A percentile compares a stretch with the other conserved stretches of the same genome.
Evolutionary conservation across 2,329 filamentous ascomycete genomes (phyloP).

Genomic region (Penicillium sp.): DNA sequence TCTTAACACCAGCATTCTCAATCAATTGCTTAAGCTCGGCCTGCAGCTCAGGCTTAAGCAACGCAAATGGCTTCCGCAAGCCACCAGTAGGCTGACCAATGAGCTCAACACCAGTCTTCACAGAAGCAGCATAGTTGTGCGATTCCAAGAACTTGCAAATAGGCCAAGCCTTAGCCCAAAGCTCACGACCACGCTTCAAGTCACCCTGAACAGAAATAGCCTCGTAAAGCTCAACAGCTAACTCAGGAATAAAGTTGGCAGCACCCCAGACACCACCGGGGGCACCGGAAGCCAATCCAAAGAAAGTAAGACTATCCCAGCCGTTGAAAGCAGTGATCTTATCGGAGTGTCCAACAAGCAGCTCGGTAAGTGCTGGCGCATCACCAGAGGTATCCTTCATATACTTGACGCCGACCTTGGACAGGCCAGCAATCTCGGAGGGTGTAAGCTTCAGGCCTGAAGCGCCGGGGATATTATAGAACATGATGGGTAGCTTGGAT

Average conservation of each 20-base stretch:
- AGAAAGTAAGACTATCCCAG: slow-evolving; percentile 57
- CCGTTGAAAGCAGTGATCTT: slow-evolving; percentile 54
- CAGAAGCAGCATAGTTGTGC: slow-evolving; percentile 49
- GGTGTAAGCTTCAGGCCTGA: slow-evolving; percentile 47
- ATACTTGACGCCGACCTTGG: slow-evolving; percentile 50
- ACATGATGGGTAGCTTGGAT: slow-evolving; percentile 49
- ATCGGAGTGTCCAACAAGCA: slow-evolving; percentile 46
- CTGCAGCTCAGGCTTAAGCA: slow-evolving; percentile 36
- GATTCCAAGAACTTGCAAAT: slow-evolving; percentile 54
- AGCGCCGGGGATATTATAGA: slow-evolving; percentile 55
- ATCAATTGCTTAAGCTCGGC: slow-evolving; percentile 41
- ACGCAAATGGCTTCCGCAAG: slow-evolving; percentile 51
- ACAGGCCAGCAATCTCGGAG: slow-evolving; percentile 45
- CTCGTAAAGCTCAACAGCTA: slow-evolving; percentile 51
- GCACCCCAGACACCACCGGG: slow-evolving; percentile 55
- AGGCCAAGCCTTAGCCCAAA: slow-evolving; percentile 54
- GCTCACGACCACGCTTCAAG: slow-evolving; percentile 44
- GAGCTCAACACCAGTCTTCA: slow-evolving; percentile 55
- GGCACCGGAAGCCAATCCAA: slow-evolving; percentile 52
- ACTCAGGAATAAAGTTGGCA: slow-evolving; percentile 53
- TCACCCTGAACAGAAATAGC: slow-evolving; percentile 48
- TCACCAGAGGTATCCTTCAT: slow-evolving; percentile 57
- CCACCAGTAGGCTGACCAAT: slow-evolving; percentile 50
- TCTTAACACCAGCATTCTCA: slow-evolving; percentile 42
- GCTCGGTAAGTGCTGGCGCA: slow-evolving; percentile 51